Base-by-base conservation (phyloP, 2,329 filamentous ascomycete species). In the Alternaria alternata region DNA sequence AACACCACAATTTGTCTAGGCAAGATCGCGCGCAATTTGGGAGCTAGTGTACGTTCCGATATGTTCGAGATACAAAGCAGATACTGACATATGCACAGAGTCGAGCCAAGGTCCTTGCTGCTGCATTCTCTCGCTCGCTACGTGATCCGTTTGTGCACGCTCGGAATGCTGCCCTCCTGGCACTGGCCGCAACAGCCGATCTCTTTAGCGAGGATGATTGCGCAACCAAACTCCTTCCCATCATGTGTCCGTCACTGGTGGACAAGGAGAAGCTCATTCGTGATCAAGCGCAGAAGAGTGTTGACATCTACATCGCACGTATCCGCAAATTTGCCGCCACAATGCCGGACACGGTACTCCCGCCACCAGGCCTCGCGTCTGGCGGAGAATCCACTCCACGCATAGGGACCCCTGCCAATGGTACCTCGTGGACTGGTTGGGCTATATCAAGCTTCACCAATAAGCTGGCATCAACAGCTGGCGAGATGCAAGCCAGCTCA, bases 371-470 rank as follows among this genome's bases (percentile, higher is more conserved):
- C 5, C 80, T 85, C 3, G 78, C 84, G 12, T 79, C 83, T 24
- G 81, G 81, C 80, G 61, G 65, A 63, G 62, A 63, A 67, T 77
- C 81, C 41, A 85, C 86, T 1, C 90, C 92, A 1, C 87, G 92
- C 34, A 95, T 96, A 84, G 89, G 90, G 63, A 95, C 91, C 1
- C 89, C 93, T 1, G 91, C 93, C 61, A 87, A 85, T 39, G 85
- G 89, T 41, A 77, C 65, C 54, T 88, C 89, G 3, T 98, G 95
- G 95, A 88, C 95, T 1, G 95, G 95, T 12, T 99, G 95, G 95
- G 95, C 95, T 1, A 97, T 99, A 55, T 98, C 95, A 0, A 97
- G 93, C 1, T 99, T 99, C 75, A 98, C 95, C 2, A 98, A 98
- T 79, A 97, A 97, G 72, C 78, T 98, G 12, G 89, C 92, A 2